Base-by-base conservation (phyloP, 768 basidiomycete genomes). In the Pulveroboletus sp. region DNA sequence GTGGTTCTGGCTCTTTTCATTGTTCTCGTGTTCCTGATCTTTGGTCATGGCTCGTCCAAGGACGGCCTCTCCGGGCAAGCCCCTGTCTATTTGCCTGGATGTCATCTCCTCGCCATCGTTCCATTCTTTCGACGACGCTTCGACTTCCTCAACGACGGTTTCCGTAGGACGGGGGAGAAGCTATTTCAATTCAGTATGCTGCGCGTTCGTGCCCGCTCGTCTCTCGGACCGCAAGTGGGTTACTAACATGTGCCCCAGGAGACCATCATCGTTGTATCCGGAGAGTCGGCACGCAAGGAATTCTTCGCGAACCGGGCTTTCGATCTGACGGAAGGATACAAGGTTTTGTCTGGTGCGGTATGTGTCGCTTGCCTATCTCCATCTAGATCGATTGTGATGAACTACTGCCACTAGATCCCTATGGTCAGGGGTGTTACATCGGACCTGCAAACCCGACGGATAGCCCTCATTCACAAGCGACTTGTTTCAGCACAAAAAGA, bases 311-410 rank as follows among this genome's bases (percentile, higher is more conserved):
- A 83, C 49, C 82, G 80, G 67, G 78, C 78, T 18, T 78, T 90
- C 54, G 85, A 89, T 66, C 76, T 90, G 44, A 83, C 81, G 37
- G 85, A 87, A 71, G 87, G 86, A 6, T 89, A 87, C 74, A 85
- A 82, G 60, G 78, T 86, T 60, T 76, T 90, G 53, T 86, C 85
- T 43, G 87, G 86, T 44, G 86, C 84, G 48, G 87, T 89, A 64
- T 56, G 84, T 79, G 17, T 31, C 18, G 27, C 17, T 24, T 46
- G 45, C 28, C 26, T 8, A 46, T 35, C 51, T 50, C 45, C 49
- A 46, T 51, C 60, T 33, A 51, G 49, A 42, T 50, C 27, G 42
- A 60, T 53, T 52, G 42, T 56, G 57, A 54, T 7, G 14, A 21
- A 21, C 21, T 43, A 47, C 49, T 27, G 47, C 39, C 50, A 47